Base-by-base conservation (phyloP, 2,329 filamentous ascomycete genomes). In the Phoma sp. region DNA sequence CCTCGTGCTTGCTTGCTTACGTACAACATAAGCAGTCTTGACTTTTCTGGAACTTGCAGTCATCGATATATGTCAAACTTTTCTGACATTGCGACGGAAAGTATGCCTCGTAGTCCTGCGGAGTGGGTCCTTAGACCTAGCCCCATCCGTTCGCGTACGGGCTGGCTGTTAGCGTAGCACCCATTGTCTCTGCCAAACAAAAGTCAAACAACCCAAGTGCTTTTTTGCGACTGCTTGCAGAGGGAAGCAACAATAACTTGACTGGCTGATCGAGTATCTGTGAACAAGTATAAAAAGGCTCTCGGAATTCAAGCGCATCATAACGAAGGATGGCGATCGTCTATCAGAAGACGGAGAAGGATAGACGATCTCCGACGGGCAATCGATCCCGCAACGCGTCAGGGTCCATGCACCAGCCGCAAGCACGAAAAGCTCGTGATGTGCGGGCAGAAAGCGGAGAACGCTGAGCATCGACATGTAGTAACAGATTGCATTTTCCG, bases 401-500 rank as follows among this genome's bases (percentile, higher is more conserved):
- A 42, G 52, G 52, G 52, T 43, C 52, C 47, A 50, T 50, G 52
- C 52, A 24, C 35, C 43, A 24, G 1, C 30, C 32, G 27, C 39
- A 33, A 53, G 37, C 50, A 33, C 50, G 44, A 41, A 53, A 47
- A 44, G 32, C 33, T 53, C 22, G 32, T 50, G 46, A 46, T 50
- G 18, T 41, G 30, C 42, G 37, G 46, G 36, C 32, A 38, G 32
- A 50, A 50, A 55, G 52, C 37, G 52, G 52, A 55, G 46, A 46
- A 7, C 37, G 42, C 32, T 50, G 52, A 55, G 52, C 52, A 55
- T 55, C 37, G 46, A 38, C 30, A 50, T 50, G 14, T 25, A 42
- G 52, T 55, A 55, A 55, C 46, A 55, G 46, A 50, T 46, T 50
- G 52, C 46, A 33, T n/a, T 43, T 55, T 39, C 23, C 29, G 52